Evolutionary conservation across 2,329 filamentous ascomycete species (phyloP), one percentile per base, ranked within the genome.

Genomic region (Thielaviopsis populi): DNA sequence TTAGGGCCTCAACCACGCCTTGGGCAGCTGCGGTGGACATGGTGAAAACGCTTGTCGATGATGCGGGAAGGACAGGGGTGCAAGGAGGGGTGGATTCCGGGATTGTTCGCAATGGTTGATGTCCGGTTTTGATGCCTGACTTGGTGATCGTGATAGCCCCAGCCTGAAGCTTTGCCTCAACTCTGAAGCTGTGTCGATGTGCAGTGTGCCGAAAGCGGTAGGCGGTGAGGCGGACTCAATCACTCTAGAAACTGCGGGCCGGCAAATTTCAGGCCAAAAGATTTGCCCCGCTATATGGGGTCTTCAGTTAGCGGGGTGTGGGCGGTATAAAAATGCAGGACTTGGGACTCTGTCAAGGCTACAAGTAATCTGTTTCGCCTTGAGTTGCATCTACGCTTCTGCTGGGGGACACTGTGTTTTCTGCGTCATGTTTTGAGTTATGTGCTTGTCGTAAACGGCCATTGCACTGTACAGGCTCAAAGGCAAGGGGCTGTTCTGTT

Each of bases 1-100:
- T 66, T 46, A 66, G 65, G 22, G 65, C 65, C 30, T 66, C 65
- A 40, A 66, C 40, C 40, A 66, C 50, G 62, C 65, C 65, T 17
- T 53, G 27, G 58, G 65, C 61, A 24, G 64, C 37, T 11, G 61
- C 48, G 30, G 42, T 48, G 19, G 58, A 46, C 65, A 66, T 66
- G 19, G 42, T 11, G 46, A 24, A 37, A 15, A n/a, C 8, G 11
- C 24, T 15, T 8, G 15, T 50, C 8, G 33, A 8, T 10, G 33
- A 37, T 7, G 33, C 7, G 30, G 15, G n/a, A 6, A 19, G n/a
- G 19, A 4, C 0, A 58, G 41, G 24, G 40, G 22, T 13, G 43
- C 17, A 24, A 42, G 11, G n/a, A 27, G 17, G 22, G 19, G 40
- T 5, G 11, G 13, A 33, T 22, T 19, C 7, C 11, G 50, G 11